Evolutionary conservation across 352 stramenopile species (phyloP).

Genomic region (Globisporangium solare): DNA sequence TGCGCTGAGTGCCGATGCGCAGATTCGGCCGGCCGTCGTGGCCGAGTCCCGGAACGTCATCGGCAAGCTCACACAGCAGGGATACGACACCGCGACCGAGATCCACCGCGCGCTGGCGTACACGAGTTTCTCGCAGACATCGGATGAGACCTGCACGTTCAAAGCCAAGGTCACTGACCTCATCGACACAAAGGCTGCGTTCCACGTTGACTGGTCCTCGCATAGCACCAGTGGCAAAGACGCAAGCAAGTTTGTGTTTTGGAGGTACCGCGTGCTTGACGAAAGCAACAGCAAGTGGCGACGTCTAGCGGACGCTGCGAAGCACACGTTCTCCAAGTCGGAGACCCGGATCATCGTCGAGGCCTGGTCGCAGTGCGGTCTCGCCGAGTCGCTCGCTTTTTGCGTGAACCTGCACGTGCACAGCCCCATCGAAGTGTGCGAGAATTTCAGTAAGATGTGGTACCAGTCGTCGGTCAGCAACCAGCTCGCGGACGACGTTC

Average conservation of each 20-base stretch:
- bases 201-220: conserved; percentile 3
- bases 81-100: conserved; percentile 12
- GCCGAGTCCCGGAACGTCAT: conserved; percentile 8
- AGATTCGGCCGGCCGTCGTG: conserved; percentile 6
- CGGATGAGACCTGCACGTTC: conserved; percentile 5
- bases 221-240: conserved; percentile 8
- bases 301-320: conserved; percentile 1
- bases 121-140: conserved; percentile 6
- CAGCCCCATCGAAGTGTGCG: conserved; percentile 24
- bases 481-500: background rate
- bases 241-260: conserved; percentile 11
- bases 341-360: conserved; percentile 19
- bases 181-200: conserved; percentile 7
- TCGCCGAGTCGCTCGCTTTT: conserved; percentile 24
- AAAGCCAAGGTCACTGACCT: conserved; percentile 3
- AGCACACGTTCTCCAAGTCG: conserved; percentile 11
- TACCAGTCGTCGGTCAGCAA: conserved; percentile 22
- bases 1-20: background rate
- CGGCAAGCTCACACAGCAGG: background rate
- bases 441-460: conserved; percentile 37
- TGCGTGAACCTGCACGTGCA: conserved; percentile 32
- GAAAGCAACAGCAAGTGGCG: conserved; percentile 12
- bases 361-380: conserved; percentile 36
- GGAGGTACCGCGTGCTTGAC: conserved; percentile 16
- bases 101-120: conserved; percentile 17